Evolutionary conservation across 2,329 filamentous ascomycete genomes (phyloP).

Genomic region (Fusarium annulatum): DNA sequence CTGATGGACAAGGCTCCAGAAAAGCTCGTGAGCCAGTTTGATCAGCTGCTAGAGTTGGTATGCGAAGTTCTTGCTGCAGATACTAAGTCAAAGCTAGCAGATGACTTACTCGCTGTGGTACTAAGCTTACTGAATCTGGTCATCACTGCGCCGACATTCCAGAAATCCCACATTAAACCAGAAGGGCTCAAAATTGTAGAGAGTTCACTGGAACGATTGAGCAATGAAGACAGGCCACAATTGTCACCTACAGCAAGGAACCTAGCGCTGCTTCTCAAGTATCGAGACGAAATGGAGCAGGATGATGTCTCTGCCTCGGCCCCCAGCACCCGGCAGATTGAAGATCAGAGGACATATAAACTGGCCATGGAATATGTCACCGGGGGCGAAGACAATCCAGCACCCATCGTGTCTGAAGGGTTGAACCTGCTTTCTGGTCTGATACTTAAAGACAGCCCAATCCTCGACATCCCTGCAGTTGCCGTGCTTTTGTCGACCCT

Average conservation of each 20-base stretch:
- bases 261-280: conserved; percentile 65
- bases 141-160: conserved; percentile 67
- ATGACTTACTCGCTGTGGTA: conserved; percentile 63
- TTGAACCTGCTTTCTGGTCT: conserved; percentile 69
- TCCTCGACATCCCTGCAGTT: conserved; percentile 74
- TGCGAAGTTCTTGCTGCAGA: conserved; percentile 67
- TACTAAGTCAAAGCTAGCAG: conserved; percentile 53
- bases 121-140: conserved; percentile 72
- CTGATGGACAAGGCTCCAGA: conserved; percentile 73
- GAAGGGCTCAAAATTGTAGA: conserved; percentile 60
- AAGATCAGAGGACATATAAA: conserved; percentile 71
- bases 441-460: conserved; percentile 64
- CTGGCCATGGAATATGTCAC: conserved; percentile 74
- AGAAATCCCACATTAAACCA: conserved; percentile 58
- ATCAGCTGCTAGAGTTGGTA: conserved; percentile 72
- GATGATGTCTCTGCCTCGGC: conserved; percentile 51
- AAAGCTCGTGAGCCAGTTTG: conserved; percentile 71
- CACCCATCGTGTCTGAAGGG: conserved; percentile 74
- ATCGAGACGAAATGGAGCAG: conserved; percentile 65
- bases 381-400: conserved; percentile 66
- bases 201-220: conserved; percentile 58
- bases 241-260: conserved; percentile 66
- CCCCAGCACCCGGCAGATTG: conserved; percentile 61
- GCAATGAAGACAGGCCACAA: conserved; percentile 52
- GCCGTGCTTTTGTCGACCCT: conserved; percentile 73